Evolutionary conservation across 2,329 filamentous ascomycete genomes (phyloP), one percentile per base, ranked within the genome.

Genomic region (Ramularia endophylla): DNA sequence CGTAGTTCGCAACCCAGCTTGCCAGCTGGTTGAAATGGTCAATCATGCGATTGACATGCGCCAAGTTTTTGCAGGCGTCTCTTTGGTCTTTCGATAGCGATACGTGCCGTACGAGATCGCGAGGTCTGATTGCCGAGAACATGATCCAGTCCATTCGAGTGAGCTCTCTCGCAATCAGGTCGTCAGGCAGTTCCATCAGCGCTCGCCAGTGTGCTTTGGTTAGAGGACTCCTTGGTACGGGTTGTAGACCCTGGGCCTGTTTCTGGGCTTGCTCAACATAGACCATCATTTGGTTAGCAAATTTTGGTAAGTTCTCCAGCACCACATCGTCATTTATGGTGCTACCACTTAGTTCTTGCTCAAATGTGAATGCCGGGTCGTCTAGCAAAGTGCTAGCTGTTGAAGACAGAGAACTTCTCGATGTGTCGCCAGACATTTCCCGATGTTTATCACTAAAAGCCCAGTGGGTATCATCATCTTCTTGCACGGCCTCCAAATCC

Each of bases 121-220:
- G 85, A 41, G 94, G 85, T 18, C 87, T 81, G 47, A 97, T 95
- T 1, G 88, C 89, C 38, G 86, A 94, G 64, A 95, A 97, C 84
- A 97, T 92, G 63, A 94, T 81, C 90, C 90, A 97, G 66, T 98
- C 92, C 41, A 98, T 94, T 46, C 90, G 77, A 3, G 92, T 97
- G 57, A 98, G 76, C 64, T 98, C 92, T 45, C 84, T 82, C 12
- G 90, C 90, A 52, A 97, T 83, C 36, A 87, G 79, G 47, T 94
- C 86, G 39, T 94, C 84, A 1, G 85, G 75, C 17, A 83, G 83
- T 27, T 86, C 85, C 82, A 97, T 94, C 52, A 97, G 85, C 38
- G 84, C 80, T 52, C 89, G 87, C 73, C 92, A 98, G 46, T 92
- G 85, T 30, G 83, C 72, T 63, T 97, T 97, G 53, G 81, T 85